Percentiles rank a stretch among this genome's conserved stretches.
These are phyloP conservation scores for Ustilago xerochloae DNA, from an alignment of 1,284 basidiomycete species.

Conservation along the genomic window DNA sequence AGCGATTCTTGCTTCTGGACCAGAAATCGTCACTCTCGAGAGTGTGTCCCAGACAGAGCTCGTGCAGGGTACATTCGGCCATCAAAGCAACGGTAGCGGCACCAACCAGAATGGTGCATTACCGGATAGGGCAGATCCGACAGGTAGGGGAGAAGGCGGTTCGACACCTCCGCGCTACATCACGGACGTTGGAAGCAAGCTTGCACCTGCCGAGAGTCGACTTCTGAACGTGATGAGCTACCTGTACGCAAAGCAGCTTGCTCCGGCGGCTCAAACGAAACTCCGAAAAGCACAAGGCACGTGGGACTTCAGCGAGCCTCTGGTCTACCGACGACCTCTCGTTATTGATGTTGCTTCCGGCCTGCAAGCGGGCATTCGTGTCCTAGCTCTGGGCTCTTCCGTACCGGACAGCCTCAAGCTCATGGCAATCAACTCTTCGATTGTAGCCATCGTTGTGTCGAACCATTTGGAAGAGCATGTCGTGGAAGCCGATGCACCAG, in stretches of 20 bases:
- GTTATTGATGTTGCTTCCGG: conserved; percentile 73
- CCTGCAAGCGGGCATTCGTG: conserved; percentile 73
- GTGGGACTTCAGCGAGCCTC: conserved; percentile 80
- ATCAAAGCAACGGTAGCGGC: neutral
- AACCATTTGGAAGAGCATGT: neutral
- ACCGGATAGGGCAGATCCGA: conserved; percentile 17
- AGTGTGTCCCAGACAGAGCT: conserved; percentile 38
- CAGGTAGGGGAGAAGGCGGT: conserved; percentile 19
- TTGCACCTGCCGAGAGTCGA: conserved; percentile 53
- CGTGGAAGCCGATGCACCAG: neutral
- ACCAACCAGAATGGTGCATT: neutral
- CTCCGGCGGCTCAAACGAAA: neutral
- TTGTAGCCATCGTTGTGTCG: conserved; percentile 73
- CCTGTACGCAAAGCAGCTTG: conserved; percentile 53
- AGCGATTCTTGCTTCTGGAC: conserved; percentile 22
- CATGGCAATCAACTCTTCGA: conserved; percentile 80
- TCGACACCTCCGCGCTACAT: conserved; percentile 32
- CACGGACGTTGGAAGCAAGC: conserved; percentile 24
- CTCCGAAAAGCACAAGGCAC: conserved; percentile 1
- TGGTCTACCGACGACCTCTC: conserved; percentile 70
- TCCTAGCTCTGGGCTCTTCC: conserved; percentile 48
- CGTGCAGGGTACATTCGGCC: conserved; percentile 20
- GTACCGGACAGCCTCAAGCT: conserved; percentile 54
- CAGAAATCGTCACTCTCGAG: conserved; percentile 31
- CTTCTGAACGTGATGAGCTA: conserved; percentile 48